These are phyloP conservation scores for Globisporangium irregulare DNA, from an alignment of 352 stramenopile species.

Conservation along the genomic window DNA sequence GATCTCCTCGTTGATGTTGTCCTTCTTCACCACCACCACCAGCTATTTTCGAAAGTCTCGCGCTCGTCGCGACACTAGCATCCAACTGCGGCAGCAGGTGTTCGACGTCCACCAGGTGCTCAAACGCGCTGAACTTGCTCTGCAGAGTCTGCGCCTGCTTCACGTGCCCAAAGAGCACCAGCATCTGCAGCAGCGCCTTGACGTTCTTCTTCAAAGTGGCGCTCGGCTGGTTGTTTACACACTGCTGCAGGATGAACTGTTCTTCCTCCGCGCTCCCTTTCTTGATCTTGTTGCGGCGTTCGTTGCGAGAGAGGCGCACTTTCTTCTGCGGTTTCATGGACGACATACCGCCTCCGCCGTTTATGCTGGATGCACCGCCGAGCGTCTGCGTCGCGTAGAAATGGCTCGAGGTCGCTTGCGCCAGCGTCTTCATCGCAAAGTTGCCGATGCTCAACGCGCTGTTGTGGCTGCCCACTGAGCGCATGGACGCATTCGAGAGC, in stretches of 20 bases:
- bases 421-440: slow-evolving; percentile 59
- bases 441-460: slow-evolving; percentile 62
- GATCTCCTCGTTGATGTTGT: background rate
- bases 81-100: slow-evolving; percentile 17
- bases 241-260: slow-evolving; percentile 49
- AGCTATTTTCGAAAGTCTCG: background rate
- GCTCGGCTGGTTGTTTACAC: slow-evolving; percentile 37
- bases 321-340: slow-evolving; percentile 31
- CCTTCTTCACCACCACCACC: background rate
- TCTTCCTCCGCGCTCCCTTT: slow-evolving; percentile 71
- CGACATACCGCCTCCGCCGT: background rate
- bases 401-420: slow-evolving; percentile 57
- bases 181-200: slow-evolving; percentile 40
- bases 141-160: slow-evolving; percentile 44
- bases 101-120: slow-evolving; percentile 26
- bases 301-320: slow-evolving; percentile 39
- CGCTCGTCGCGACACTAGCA: background rate
- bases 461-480: slow-evolving; percentile 80
- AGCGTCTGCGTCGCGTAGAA: slow-evolving; percentile 67
- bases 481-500: slow-evolving; percentile 57
- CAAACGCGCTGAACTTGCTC: slow-evolving; percentile 36
- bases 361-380: background rate
- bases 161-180: slow-evolving; percentile 50
- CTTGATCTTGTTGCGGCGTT: slow-evolving; percentile 65
- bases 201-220: slow-evolving; percentile 34